Evolutionary conservation across 73 alveolate genomes (phyloP).

Genomic region (Paramecium sexaurelia): DNA sequence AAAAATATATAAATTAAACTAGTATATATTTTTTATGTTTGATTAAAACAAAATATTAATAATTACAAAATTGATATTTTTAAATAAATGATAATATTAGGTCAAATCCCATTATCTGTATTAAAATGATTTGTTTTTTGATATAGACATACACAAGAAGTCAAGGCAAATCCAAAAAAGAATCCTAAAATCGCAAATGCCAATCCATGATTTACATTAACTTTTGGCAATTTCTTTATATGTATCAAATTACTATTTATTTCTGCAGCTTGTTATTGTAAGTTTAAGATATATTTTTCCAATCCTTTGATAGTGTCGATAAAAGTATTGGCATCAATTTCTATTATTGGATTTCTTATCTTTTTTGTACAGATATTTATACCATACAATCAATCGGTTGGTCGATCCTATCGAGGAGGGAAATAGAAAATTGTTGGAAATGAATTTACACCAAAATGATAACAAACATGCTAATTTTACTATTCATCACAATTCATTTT

Average conservation of each 20-base stretch:
- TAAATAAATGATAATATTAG: background rate
- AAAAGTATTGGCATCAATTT: background rate
- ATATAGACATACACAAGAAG: slow-evolving; percentile 16
- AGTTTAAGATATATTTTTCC: background rate
- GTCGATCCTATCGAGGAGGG: slow-evolving; percentile 1
- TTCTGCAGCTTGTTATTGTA: background rate
- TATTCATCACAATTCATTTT: slow-evolving; percentile 45
- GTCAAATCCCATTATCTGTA: background rate
- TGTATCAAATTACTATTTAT: background rate
- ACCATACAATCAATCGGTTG: background rate
- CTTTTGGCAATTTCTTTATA: background rate
- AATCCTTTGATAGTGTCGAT: background rate
- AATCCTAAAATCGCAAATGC: background rate
- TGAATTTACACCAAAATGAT: background rate
- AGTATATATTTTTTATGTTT: background rate
- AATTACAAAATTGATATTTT: background rate
- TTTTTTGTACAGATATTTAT: background rate
- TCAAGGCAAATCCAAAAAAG: background rate
- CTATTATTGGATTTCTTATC: background rate
- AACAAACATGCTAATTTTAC: background rate
- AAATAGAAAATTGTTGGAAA: slow-evolving; percentile 38
- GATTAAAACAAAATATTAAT: background rate
- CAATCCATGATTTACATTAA: slow-evolving; percentile 10
- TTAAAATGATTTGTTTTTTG: background rate
- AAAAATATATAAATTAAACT: background rate